Conservation (phyloP, 2,329 filamentous ascomycete genomes). For the Sporothrix inflata region DNA sequence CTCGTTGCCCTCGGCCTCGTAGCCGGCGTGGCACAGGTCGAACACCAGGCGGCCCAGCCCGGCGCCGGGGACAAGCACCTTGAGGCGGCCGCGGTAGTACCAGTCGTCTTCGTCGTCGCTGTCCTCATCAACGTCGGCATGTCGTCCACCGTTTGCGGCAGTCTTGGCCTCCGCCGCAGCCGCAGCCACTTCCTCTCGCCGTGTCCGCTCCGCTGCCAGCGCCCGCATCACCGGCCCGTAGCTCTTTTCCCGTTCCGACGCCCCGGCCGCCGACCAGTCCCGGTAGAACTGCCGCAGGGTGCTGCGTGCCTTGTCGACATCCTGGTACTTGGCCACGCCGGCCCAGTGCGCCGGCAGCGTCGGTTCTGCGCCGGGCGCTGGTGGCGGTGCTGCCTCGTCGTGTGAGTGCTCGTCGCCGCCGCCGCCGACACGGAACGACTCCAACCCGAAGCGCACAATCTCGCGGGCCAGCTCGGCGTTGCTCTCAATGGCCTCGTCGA, state of each 20-base stretch:
- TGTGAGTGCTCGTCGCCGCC: neutral
- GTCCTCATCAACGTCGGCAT: neutral
- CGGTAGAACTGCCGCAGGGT: constrained; percentile 93
- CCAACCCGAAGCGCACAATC: constrained; percentile 72
- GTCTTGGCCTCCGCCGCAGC: constrained; percentile 10
- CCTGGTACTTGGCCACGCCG: constrained; percentile 67
- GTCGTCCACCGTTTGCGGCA: neutral
- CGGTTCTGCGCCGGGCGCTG: constrained; percentile 43
- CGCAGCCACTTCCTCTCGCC: constrained; percentile 32
- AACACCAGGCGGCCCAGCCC: constrained; percentile 88
- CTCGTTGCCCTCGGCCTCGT: constrained; percentile 83
- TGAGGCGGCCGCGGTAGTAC: constrained; percentile 49
- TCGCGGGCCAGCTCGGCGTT: constrained; percentile 82
- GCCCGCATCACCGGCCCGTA: constrained; percentile 74
- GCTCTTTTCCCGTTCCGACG: constrained; percentile 72
- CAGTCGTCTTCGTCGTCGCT: constrained; percentile 12
- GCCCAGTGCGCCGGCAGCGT: constrained; percentile 66
- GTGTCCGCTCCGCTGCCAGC: constrained; percentile 55
- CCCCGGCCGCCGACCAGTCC: constrained; percentile 86
- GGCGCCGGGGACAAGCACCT: constrained; percentile 84
- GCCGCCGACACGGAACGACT: constrained; percentile 61
- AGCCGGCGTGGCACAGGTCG: constrained; percentile 76
- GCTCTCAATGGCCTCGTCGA: constrained; percentile 85
- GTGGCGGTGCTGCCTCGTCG: neutral
- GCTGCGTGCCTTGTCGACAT: constrained; percentile 89